These are phyloP conservation scores for Apocynum venetum DNA, from an alignment of 257 asterid genomes.

Conservation along the genomic window DNA sequence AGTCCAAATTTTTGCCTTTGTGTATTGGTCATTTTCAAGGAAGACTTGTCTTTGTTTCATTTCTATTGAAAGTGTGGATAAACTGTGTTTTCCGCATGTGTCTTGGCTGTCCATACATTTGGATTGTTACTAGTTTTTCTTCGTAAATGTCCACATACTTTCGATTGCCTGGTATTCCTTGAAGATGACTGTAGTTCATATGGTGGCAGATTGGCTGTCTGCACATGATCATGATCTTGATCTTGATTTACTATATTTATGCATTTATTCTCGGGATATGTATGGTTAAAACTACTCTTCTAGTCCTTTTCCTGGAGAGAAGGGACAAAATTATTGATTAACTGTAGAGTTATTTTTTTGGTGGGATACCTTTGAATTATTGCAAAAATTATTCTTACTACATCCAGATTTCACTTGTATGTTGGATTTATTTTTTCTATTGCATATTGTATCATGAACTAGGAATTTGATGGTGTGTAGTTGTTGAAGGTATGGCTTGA, in stretches of 20 bases:
- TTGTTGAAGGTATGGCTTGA: too few relatives aligned
- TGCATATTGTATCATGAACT: too few relatives aligned
- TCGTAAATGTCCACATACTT: too few relatives aligned
- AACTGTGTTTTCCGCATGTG: neutral
- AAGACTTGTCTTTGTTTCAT: neutral
- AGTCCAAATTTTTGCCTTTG: neutral
- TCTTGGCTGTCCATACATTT: neutral
- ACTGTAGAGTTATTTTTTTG: neutral
- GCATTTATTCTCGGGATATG: neutral
- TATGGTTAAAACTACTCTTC: too few relatives aligned
- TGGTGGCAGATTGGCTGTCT: constrained; percentile 6
- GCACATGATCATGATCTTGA: neutral
- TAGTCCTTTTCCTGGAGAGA: too few relatives aligned
- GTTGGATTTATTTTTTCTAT: too few relatives aligned
- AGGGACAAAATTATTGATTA: neutral
- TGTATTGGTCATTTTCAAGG: neutral
- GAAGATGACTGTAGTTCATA: neutral
- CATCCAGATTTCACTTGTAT: too few relatives aligned
- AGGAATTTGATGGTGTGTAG: neutral
- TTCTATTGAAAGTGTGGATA: too few relatives aligned
- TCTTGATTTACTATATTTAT: neutral
- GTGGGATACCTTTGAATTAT: too few relatives aligned
- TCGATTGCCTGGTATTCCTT: neutral
- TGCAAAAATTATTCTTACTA: too few relatives aligned
- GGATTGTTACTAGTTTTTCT: neutral